Evolutionary conservation across 306 rosid genomes (phyloP), one percentile per base, ranked within the genome.

Genomic region (Castanea crenata): DNA sequence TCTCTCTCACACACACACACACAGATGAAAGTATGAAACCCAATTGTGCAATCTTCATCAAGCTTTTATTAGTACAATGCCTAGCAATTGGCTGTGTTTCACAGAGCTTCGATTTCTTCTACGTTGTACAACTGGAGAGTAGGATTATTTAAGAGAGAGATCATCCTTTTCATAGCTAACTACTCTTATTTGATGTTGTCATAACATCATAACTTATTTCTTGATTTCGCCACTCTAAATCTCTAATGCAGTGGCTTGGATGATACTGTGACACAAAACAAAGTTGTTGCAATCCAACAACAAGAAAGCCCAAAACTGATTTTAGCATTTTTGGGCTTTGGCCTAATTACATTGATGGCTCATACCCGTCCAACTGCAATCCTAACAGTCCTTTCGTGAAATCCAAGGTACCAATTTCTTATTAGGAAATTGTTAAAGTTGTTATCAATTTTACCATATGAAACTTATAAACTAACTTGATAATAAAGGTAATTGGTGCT

Each of bases 321-420:
- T 87, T 87, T 21, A 35, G 72, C 55, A 76, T 87, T 75, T 76
- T 74, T 70, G 90, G 88, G 4, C 64, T 82, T 20, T 82, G 88
- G 90, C 90, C 90, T 3, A 73, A 71, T 71, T 82, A 61, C 71
- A 73, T 11, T 3, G 49, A 84, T 44, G 85, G 86, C 21, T 76
- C 86, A 14, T 84, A 13, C 29, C 88, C 81, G 9, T 76, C 80
- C 35, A n/a, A 69, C 69, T 79, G 86, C 4, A 51, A 81, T 76
- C 46, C 54, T 15, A 20, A 79, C 54, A 84, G 31, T 31, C 70
- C 73, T 34, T 83, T 74, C 1, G 11, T 81, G 14, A 55, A 65
- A 38, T 75, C 86, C 6, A 2, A 65, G 82, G 90, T 83, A 58
- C 19, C 44, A 67, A 7, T 49, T 12, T 49, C 54, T 49, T 12